Base-by-base conservation (phyloP, 2,329 filamentous ascomycete species). In the Aspergillus sp. region DNA sequence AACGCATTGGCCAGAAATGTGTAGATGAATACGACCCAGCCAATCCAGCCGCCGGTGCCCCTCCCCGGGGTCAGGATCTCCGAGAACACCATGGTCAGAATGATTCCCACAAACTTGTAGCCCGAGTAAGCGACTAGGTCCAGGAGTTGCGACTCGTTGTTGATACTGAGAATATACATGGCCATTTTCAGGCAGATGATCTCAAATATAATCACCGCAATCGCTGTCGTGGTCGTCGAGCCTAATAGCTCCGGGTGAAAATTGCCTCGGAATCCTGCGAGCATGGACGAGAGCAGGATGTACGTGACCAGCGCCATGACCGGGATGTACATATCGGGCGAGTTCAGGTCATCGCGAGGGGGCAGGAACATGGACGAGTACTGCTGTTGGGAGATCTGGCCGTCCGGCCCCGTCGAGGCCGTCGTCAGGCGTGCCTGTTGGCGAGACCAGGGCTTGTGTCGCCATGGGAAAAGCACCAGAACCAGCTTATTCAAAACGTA, bases 251-350 rank as follows among this genome's bases (percentile, higher is more conserved):
- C 94, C 1, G 96, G 96, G 72, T 96, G 90, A 80, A 99, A 99
- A 65, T 92, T 87, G 29, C 95, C 94, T 55, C 91, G 86, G 49
- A 99, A 84, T 49, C 95, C 95, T 9, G 94, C 94, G 57, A 99
- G 84, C 47, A 98, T 84, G 0, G 94, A 95, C 5, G 91, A 96
- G 11, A 99, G 85, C 36, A 99, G 88, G 65, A 99, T 96, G 77
- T 99, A 99, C 24, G 95, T 99, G 51, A 98, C 92, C 55, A 99
- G 83, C 1, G 95, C 94, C 95, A 99, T 99, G 71, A 96, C 90
- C 60, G 93, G 93, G 69, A 99, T 99, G 80, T 99, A 99, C 93
- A 99, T 98, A 78, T 99, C 95, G 16, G 96, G 95, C 65, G 92
- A 96, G 79, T 99, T 99, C 77, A 98, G 83, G 73, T 99, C 95